These are phyloP conservation scores for Berberis thunbergii DNA, from an alignment of 164 flowering plant genomes.

Conservation along the genomic window DNA sequence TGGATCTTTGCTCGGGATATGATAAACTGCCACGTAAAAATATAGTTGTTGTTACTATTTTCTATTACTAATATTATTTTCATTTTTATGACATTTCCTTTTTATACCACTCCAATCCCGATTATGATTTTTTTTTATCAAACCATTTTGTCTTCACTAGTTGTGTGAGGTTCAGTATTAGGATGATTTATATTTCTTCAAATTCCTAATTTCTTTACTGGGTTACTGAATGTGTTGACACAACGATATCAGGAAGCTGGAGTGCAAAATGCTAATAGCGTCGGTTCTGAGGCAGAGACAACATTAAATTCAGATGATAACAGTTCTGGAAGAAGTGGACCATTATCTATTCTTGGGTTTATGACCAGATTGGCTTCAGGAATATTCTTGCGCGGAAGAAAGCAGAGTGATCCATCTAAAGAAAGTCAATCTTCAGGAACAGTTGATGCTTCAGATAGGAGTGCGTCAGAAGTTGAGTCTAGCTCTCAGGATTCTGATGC, in stretches of 20 bases:
- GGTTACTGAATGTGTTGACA: slow-evolving; percentile 1
- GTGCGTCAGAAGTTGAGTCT: slow-evolving; percentile 23
- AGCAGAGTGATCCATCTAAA: slow-evolving; percentile 25
- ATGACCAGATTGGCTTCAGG: slow-evolving; percentile 74
- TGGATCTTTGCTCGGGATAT: too few species aligned
- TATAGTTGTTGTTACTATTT: too few species aligned
- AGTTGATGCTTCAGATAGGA: slow-evolving; percentile 15
- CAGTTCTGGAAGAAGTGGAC: slow-evolving; percentile 49
- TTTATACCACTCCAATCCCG: too few species aligned
- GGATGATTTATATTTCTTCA: too few species aligned
- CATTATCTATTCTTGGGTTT: slow-evolving; percentile 68
- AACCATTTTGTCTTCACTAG: too few species aligned
- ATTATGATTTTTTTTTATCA: too few species aligned
- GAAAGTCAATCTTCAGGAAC: slow-evolving; percentile 23
- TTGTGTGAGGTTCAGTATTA: too few species aligned
- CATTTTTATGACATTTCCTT: too few species aligned
- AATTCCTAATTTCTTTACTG: not conserved
- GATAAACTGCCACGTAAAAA: too few species aligned
- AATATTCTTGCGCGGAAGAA: slow-evolving; percentile 57
- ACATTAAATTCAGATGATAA: slow-evolving; percentile 25
- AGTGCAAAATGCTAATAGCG: slow-evolving; percentile 13
- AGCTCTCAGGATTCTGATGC: slow-evolving; percentile 28
- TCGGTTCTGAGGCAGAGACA: slow-evolving; percentile 22
- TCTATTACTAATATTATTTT: too few species aligned
- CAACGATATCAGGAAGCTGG: slow-evolving; percentile 35